Evolutionary conservation across 331 rosid species (phyloP).

Genomic region (Acacia pycnantha): DNA sequence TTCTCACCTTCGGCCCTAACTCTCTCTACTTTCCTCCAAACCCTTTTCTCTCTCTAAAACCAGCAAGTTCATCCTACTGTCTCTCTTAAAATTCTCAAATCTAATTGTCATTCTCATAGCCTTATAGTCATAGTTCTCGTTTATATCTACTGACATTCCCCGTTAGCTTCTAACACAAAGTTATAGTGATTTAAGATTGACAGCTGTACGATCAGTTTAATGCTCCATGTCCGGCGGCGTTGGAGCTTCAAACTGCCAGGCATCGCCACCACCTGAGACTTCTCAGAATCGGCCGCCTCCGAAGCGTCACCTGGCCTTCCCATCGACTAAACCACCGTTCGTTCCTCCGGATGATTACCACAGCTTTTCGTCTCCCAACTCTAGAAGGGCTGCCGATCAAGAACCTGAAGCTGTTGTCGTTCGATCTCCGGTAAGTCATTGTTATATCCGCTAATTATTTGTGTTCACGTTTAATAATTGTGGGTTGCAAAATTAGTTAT

Average conservation of each 20-base stretch:
- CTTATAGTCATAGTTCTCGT: neutral
- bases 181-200: neutral
- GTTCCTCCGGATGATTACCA: conserved; percentile 73
- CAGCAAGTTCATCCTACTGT: neutral
- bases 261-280: conserved; percentile 36
- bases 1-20: conserved; percentile 11
- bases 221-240: conserved; percentile 53
- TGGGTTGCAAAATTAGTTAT: neutral
- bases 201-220: neutral
- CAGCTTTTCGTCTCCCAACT: conserved; percentile 47
- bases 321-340: conserved; percentile 70
- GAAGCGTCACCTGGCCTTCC: conserved; percentile 70
- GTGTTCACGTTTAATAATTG: neutral
- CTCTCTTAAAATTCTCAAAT: neutral
- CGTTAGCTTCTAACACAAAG: neutral
- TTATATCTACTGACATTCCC: neutral
- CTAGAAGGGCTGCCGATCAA: conserved; percentile 47
- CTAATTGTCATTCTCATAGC: neutral
- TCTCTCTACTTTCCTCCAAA: conserved; percentile 24
- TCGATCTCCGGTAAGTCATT: conserved; percentile 74
- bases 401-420: conserved; percentile 67
- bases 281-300: conserved; percentile 60
- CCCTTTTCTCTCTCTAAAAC: conserved; percentile 16
- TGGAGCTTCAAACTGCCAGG: conserved; percentile 51
- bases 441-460: neutral